Percentiles rank a stretch among this genome's conserved stretches.
phyloP scores from a whole-genome alignment of 768 basidiomycete species.

The Serendipita sp. region DNA sequence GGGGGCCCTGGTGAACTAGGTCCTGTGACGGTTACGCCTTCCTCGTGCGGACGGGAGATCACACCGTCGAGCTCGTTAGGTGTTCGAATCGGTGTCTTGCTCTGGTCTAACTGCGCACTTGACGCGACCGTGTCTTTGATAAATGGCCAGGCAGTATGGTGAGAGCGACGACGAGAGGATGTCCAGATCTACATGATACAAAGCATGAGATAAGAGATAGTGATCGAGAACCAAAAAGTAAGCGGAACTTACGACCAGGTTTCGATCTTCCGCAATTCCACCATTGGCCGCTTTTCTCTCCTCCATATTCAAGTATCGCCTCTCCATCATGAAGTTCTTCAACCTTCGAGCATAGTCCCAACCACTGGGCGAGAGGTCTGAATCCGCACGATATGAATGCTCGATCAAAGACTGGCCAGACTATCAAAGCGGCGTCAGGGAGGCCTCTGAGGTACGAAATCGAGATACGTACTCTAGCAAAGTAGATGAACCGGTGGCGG shows the following conservation, averaged over 20 bases:
- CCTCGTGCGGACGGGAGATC: slow-evolving; percentile 19
- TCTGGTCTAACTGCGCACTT: background rate
- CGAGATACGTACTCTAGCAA: slow-evolving; percentile 53
- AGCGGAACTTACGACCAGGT: slow-evolving; percentile 41
- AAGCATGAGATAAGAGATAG: background rate
- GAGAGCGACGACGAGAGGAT: slow-evolving; percentile 78
- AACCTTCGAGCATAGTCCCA: slow-evolving; percentile 89
- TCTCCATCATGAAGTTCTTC: slow-evolving; percentile 77
- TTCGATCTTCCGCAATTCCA: slow-evolving; percentile 40
- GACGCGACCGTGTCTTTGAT: slow-evolving; percentile 15
- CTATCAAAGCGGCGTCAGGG: slow-evolving; percentile 26
- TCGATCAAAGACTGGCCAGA: slow-evolving; percentile 98
- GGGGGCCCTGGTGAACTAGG: slow-evolving; percentile 11
- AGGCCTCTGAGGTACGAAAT: background rate
- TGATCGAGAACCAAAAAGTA: background rate
- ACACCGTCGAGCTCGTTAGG: background rate
- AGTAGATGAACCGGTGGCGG: slow-evolving; percentile 82
- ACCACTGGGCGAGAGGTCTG: slow-evolving; percentile 85
- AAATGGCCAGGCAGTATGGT: slow-evolving; percentile 96
- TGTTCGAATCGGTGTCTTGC: background rate
- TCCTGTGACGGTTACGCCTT: background rate
- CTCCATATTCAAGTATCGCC: slow-evolving; percentile 61
- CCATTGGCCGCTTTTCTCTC: slow-evolving; percentile 35
- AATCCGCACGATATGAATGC: slow-evolving; percentile 97
- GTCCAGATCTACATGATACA: slow-evolving; percentile 74